These are phyloP conservation scores for Trametes pubescens DNA, from an alignment of 1,284 basidiomycete species.

Conservation along the genomic window DNA sequence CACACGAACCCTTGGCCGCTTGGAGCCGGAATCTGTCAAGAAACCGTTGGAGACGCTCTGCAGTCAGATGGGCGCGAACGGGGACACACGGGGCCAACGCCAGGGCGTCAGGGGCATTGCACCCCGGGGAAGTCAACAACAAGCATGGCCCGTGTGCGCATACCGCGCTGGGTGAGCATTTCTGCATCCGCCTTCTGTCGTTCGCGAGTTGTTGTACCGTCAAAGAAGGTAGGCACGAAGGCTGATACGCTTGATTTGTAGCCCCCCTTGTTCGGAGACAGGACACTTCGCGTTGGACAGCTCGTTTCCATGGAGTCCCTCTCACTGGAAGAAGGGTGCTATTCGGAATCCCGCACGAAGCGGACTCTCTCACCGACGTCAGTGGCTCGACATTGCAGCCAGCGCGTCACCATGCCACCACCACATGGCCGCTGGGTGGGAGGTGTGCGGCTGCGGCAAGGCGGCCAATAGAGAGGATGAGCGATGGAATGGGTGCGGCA, in stretches of 20 bases:
- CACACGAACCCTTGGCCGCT: not conserved
- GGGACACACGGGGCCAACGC: not conserved
- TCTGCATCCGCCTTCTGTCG: constrained; percentile 6
- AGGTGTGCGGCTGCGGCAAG: constrained; percentile 20
- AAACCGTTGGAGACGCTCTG: constrained; percentile 8
- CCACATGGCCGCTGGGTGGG: constrained; percentile 24
- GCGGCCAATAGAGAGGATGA: constrained; percentile 15
- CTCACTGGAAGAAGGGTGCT: not conserved
- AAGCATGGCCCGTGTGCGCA: not conserved
- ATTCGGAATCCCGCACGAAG: constrained; percentile 6
- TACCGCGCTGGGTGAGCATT: constrained; percentile 3
- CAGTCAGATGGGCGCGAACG: constrained; percentile 15
- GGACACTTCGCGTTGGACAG: not conserved
- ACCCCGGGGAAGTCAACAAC: not conserved
- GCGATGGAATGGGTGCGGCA: constrained; percentile 13
- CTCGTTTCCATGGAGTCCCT: constrained; percentile 16
- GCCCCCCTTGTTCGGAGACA: not conserved
- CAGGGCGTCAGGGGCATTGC: not conserved
- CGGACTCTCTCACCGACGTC: constrained; percentile 31
- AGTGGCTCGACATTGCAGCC: constrained; percentile 14
- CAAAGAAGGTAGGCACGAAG: constrained; percentile 6
- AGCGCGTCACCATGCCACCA: constrained; percentile 33
- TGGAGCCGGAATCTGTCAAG: constrained; percentile 21
- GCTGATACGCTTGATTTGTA: constrained; percentile 9
- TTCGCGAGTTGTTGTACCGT: not conserved